These are phyloP conservation scores for Knufia fluminis DNA, from an alignment of 2,329 filamentous ascomycete species.

Conservation along the genomic window DNA sequence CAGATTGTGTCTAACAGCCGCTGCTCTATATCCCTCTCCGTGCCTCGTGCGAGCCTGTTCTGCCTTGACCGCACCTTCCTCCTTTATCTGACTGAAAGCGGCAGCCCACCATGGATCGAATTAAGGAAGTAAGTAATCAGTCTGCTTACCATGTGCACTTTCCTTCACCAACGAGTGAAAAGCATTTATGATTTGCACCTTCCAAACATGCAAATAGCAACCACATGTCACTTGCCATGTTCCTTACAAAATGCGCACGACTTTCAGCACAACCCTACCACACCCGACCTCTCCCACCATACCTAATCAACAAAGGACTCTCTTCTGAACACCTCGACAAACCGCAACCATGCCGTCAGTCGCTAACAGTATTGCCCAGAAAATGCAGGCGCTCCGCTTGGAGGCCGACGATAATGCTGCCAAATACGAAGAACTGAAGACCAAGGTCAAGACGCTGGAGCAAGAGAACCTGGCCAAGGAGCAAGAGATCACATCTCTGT, in stretches of 20 bases:
- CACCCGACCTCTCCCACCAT: conserved; percentile 13
- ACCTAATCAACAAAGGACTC: neutral
- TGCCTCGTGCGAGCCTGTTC: neutral
- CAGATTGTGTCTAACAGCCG: neutral
- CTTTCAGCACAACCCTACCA: conserved; percentile 21
- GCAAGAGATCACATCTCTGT: conserved; percentile 92
- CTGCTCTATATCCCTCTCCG: neutral
- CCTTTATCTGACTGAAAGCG: neutral
- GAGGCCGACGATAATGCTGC: conserved; percentile 78
- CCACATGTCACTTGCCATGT: neutral
- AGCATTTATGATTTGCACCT: neutral
- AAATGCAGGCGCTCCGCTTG: conserved; percentile 89
- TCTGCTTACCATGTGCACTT: conserved; percentile 4
- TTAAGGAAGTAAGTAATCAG: conserved; percentile 62
- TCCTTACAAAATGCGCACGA: neutral
- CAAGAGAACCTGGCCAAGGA: conserved; percentile 94
- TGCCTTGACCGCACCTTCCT: neutral
- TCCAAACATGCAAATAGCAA: neutral
- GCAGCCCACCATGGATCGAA: conserved; percentile 63
- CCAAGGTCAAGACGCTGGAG: conserved; percentile 80
- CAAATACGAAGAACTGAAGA: conserved; percentile 79
- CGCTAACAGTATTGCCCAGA: conserved; percentile 45
- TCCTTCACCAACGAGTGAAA: conserved; percentile 9
- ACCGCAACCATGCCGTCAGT: conserved; percentile 16
- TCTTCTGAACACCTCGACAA: conserved; percentile 15